These are phyloP conservation scores for Botryobasidium botryosum DNA, from an alignment of 768 basidiomycete species.

Conservation along the genomic window DNA sequence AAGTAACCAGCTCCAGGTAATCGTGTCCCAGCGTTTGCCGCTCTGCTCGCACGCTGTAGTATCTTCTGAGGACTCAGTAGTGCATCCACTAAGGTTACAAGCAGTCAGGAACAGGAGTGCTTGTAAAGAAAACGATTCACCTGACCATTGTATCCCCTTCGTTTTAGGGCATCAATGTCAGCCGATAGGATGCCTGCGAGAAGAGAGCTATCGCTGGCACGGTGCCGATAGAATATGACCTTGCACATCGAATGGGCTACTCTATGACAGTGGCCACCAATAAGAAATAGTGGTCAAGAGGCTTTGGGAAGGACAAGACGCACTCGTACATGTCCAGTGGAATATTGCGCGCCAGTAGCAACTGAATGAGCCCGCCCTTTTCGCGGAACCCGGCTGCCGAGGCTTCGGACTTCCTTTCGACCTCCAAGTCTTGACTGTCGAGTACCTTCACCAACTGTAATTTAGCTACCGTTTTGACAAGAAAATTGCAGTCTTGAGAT, in stretches of 20 bases:
- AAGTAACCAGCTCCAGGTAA: too few species aligned
- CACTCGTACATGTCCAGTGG: slow-evolving; percentile 86
- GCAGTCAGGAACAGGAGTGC: too few species aligned
- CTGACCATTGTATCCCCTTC: slow-evolving; percentile 73
- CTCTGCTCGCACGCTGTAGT: too few species aligned
- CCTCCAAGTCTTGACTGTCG: slow-evolving; percentile 40
- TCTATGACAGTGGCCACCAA: slow-evolving; percentile 25
- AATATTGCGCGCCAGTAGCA: slow-evolving; percentile 61
- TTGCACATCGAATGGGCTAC: slow-evolving; percentile 73
- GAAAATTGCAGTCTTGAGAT: slow-evolving; percentile 19
- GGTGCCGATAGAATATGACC: slow-evolving; percentile 58
- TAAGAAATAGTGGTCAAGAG: not conserved
- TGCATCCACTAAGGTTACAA: too few species aligned
- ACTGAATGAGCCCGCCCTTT: slow-evolving; percentile 34
- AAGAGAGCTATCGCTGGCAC: slow-evolving; percentile 72
- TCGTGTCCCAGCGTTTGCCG: too few species aligned
- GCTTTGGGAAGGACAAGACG: slow-evolving; percentile 20
- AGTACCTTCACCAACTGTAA: slow-evolving; percentile 45
- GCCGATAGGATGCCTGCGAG: slow-evolving; percentile 91
- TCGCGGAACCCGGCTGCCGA: slow-evolving; percentile 62
- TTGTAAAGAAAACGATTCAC: too few species aligned
- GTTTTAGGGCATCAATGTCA: slow-evolving; percentile 73
- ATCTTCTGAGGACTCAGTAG: too few species aligned
- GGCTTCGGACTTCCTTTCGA: slow-evolving; percentile 31
- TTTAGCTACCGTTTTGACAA: slow-evolving; percentile 18